A percentile compares a stretch with the other conserved stretches of the same genome.
Conservation (phyloP, 306 rosid genomes). For the Glycine latifolia region DNA sequence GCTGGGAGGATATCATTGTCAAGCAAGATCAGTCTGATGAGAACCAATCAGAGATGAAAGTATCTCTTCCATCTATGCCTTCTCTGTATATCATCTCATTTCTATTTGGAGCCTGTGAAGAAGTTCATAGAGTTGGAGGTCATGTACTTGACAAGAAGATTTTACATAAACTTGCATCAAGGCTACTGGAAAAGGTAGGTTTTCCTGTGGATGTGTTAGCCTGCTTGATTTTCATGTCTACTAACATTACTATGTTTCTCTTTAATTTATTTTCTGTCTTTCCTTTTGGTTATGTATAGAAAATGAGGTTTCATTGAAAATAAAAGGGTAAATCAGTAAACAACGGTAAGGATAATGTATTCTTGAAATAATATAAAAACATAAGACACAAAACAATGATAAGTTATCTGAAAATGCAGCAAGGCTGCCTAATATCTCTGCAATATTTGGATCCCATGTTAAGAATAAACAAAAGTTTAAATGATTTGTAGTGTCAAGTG, state of each 20-base stretch:
- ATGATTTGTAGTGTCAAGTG: too few species aligned
- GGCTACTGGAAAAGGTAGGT: slow-evolving; percentile 78
- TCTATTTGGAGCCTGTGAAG: slow-evolving; percentile 85
- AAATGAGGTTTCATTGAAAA: slow-evolving; percentile 30
- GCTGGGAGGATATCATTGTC: slow-evolving; percentile 93
- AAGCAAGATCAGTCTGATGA: slow-evolving; percentile 89
- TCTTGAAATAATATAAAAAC: not conserved
- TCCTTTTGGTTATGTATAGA: slow-evolving; percentile 10
- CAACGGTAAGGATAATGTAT: not conserved
- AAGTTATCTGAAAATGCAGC: slow-evolving; percentile 7
- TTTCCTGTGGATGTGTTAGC: slow-evolving; percentile 39
- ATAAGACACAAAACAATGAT: not conserved
- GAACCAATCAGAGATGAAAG: slow-evolving; percentile 80
- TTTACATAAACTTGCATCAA: slow-evolving; percentile 80
- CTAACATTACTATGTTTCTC: not conserved
- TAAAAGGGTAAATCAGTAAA: not conserved
- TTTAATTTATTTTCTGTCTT: slow-evolving; percentile 1
- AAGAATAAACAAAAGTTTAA: not conserved
- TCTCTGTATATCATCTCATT: slow-evolving; percentile 86
- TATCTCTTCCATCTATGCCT: slow-evolving; percentile 96
- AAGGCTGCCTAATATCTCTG: slow-evolving; percentile 18
- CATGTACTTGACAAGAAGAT: slow-evolving; percentile 93
- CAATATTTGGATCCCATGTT: not conserved
- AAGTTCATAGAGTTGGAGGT: slow-evolving; percentile 97
- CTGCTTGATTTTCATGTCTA: slow-evolving; percentile 27